These are phyloP conservation scores for Wallacemonas rigidus DNA, from an alignment of 208 protist genomes.

Conservation along the genomic window DNA sequence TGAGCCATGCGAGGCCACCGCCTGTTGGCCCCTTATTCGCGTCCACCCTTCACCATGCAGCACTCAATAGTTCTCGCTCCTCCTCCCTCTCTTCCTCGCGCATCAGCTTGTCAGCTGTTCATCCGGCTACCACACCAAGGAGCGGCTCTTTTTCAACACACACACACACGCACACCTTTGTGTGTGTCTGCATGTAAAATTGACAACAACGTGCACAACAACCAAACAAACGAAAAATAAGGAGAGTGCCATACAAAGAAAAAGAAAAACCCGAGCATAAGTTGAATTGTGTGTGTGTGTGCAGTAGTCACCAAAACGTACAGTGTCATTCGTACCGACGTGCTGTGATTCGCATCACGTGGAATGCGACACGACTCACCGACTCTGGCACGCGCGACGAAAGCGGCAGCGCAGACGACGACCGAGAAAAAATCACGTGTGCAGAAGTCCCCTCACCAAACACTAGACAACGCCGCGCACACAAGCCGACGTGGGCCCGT, in stretches of 20 bases:
- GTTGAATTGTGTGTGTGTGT: too few relatives aligned
- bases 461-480: conserved; percentile 11
- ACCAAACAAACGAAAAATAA: not conserved
- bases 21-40: too few relatives aligned
- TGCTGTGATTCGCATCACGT: not conserved
- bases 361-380: not conserved
- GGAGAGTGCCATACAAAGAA: not conserved
- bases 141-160: too few relatives aligned
- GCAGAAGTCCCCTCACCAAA: not conserved
- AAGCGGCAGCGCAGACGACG: not conserved
- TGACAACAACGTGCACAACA: not conserved
- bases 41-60: not conserved
- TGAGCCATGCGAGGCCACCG: too few relatives aligned
- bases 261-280: too few relatives aligned
- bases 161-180: too few relatives aligned
- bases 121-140: too few relatives aligned
- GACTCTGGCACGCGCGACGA: not conserved
- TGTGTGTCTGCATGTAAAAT: not conserved
- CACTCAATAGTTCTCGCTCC: not conserved
- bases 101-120: too few relatives aligned
- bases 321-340: too few relatives aligned
- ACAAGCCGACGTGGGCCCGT: conserved; percentile 1
- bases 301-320: too few relatives aligned
- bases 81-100: not conserved
- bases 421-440: not conserved